Evolutionary conservation across 75 land plant genomes (phyloP).

Genomic region (Cupressus sempervirens): DNA sequence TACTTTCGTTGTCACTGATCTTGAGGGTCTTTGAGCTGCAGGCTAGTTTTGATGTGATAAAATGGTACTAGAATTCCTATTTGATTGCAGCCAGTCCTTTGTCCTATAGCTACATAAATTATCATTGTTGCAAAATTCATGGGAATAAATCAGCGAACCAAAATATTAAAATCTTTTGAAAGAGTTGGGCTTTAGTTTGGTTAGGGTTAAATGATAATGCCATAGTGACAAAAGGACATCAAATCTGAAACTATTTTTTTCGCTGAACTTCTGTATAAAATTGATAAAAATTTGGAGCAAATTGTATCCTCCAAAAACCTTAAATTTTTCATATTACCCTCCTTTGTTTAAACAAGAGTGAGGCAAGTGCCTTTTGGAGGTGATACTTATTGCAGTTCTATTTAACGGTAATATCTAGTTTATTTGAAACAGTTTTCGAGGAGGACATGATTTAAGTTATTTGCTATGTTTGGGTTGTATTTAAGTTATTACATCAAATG

Average conservation of each 20-base stretch:
- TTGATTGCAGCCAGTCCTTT: background rate
- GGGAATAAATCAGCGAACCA: background rate
- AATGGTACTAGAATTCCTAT: background rate
- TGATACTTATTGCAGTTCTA: background rate
- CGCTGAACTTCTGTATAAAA: too few species aligned
- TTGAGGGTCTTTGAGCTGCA: background rate
- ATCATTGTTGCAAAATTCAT: too few species aligned
- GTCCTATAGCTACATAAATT: background rate
- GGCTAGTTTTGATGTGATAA: background rate
- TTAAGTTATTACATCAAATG: background rate
- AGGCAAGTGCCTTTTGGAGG: background rate
- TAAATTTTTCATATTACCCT: background rate
- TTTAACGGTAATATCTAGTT: background rate
- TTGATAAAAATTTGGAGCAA: too few species aligned
- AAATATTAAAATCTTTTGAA: too few species aligned
- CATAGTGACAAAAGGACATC: too few species aligned
- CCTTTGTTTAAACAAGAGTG: background rate
- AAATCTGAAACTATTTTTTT: background rate
- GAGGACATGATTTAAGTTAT: background rate
- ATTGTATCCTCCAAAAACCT: too few species aligned
- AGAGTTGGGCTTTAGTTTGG: too few species aligned
- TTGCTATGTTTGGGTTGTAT: background rate
- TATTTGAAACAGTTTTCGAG: background rate
- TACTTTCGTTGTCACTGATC: background rate
- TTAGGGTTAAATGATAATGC: background rate